Base-by-base conservation (phyloP, 2,329 filamentous ascomycete species). In the Colletotrichum cuscutae region DNA sequence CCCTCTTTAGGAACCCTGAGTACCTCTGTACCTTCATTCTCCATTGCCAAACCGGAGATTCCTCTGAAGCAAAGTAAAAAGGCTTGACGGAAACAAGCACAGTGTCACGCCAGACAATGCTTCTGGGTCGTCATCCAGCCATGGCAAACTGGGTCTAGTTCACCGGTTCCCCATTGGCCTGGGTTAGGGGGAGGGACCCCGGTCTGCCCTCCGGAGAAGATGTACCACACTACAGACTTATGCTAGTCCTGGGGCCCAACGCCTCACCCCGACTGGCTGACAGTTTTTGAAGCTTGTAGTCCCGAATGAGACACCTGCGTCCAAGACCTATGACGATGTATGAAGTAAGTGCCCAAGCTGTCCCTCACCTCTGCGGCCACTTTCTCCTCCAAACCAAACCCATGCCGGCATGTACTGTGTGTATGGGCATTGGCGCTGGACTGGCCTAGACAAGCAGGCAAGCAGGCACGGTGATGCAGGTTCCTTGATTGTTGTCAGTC, bases 321-420 rank as follows among this genome's bases (percentile, higher is more conserved):
- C 72, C 72, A 75, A 75, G 74, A 75, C 74, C 74, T 67, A 75
- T 75, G 74, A 75, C 74, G 74, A 71, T 57, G 68, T 60, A 58
- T 59, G 60, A 62, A 58, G 71, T 73, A 73, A 72, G 30, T 42
- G 61, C 30, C 13, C 71, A 58, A 63, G 46, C 42, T 30, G 37
- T 42, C 52, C 46, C 60, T 53, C n/a, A 22, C 19, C 46, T 52
- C 22, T 53, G 60, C 46, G 32, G 62, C 30, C 63, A 35, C 12
- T 42, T 61, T 37, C 35, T 53, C 35, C 52, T 24, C 49, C 67
- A 60, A 53, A 52, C 22, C 42, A 28, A 22, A 30, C 59, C 56
- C 52, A 32, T 49, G n/a, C 82, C 15, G 28, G 24, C 26, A 26
- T 19, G 54, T 35, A 35, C 32, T 4, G 32, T 35, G 32, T 35